Evolutionary conservation across 73 alveolate species (phyloP).

Genomic region (Effrenium voratum): DNA sequence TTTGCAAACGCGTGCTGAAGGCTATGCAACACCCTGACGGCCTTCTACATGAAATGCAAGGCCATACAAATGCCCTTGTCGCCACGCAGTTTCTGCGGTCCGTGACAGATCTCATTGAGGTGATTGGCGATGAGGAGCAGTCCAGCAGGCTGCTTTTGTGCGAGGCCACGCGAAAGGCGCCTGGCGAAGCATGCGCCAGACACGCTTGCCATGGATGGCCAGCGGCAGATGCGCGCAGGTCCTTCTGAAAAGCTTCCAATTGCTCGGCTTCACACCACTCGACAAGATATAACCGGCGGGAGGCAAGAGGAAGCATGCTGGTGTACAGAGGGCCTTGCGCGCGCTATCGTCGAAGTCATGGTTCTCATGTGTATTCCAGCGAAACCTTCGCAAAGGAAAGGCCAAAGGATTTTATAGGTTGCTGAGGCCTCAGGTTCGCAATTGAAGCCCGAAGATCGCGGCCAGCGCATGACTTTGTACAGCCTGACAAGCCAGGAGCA

Average conservation of each 20-base stretch:
- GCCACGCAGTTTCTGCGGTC: not conserved
- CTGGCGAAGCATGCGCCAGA: not conserved
- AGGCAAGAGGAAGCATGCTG: not conserved
- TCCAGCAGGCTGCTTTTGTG: constrained; percentile 51
- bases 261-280: constrained; percentile 60
- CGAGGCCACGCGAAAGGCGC: constrained; percentile 77
- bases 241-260: constrained; percentile 79
- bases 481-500: too few species aligned
- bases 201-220: not conserved
- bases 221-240: not conserved
- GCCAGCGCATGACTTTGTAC: too few species aligned
- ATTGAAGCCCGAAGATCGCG: too few species aligned
- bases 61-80: not conserved
- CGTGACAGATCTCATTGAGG: not conserved
- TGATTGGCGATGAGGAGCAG: constrained; percentile 50
- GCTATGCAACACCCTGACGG: constrained; percentile 82
- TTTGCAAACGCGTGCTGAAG: not conserved
- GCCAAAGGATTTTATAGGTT: too few species aligned
- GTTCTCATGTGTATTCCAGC: too few species aligned
- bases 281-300: constrained; percentile 42
- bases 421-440: too few species aligned
- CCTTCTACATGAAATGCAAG: constrained; percentile 88
- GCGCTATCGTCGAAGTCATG: too few species aligned
- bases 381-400: too few species aligned
- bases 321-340: constrained; percentile 35